Conservation (phyloP, 148 eudicot genomes). For the Spergularia bocconei region DNA sequence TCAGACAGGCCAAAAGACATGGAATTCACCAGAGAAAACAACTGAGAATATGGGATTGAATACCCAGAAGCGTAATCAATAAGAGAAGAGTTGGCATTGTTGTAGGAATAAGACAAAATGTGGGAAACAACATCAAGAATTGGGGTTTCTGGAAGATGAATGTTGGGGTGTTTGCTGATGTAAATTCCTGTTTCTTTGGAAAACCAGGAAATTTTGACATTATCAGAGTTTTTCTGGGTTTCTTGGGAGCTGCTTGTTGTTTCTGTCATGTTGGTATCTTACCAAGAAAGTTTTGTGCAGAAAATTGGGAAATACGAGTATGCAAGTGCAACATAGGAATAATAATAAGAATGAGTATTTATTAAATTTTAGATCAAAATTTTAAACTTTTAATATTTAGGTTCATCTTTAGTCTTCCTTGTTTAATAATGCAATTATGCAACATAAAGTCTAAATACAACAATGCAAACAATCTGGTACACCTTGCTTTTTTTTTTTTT, state of each 20-base stretch:
- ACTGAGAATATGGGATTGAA: slow-evolving; percentile 50
- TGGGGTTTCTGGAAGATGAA: slow-evolving; percentile 59
- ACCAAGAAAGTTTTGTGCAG: too few relatives aligned
- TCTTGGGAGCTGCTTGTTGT: not conserved
- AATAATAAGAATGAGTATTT: too few relatives aligned
- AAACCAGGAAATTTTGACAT: slow-evolving; percentile 33
- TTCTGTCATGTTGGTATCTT: slow-evolving; percentile 26
- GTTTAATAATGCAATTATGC: too few relatives aligned
- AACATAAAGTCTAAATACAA: too few relatives aligned
- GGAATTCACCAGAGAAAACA: slow-evolving; percentile 54
- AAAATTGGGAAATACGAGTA: too few relatives aligned
- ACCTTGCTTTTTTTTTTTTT: too few relatives aligned
- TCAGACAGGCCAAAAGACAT: slow-evolving; percentile 55
- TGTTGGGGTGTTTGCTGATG: slow-evolving; percentile 47
- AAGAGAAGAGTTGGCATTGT: slow-evolving; percentile 41
- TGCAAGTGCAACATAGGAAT: too few relatives aligned
- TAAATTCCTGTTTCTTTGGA: slow-evolving; percentile 63
- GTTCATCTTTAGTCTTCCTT: too few relatives aligned
- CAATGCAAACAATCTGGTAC: too few relatives aligned
- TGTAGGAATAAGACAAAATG: slow-evolving; percentile 61
- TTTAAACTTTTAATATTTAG: too few relatives aligned
- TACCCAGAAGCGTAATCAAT: slow-evolving; percentile 65
- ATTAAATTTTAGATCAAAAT: too few relatives aligned
- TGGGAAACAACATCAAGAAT: slow-evolving; percentile 67
- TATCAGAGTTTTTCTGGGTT: slow-evolving; percentile 19